These are phyloP conservation scores for Boletellus emodensis DNA, from an alignment of 768 basidiomycete species.

Conservation along the genomic window DNA sequence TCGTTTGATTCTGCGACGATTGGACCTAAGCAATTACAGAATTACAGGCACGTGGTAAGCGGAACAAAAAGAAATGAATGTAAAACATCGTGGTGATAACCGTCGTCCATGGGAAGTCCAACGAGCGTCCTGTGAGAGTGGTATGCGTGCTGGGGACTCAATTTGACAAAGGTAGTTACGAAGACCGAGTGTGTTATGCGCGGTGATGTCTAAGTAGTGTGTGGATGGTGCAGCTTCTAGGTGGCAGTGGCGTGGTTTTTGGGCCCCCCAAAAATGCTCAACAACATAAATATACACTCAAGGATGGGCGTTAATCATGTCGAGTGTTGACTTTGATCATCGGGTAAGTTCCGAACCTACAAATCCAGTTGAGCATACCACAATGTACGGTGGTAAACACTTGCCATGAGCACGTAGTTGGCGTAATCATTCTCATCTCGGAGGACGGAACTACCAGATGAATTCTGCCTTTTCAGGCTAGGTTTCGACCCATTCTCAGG, in stretches of 20 bases:
- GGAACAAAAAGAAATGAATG: not conserved
- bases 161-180: slow-evolving; percentile 10
- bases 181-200: slow-evolving; percentile 4
- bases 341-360: slow-evolving; percentile 57
- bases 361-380: slow-evolving; percentile 10
- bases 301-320: slow-evolving; percentile 8
- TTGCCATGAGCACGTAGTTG: slow-evolving; percentile 51
- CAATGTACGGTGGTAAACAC: slow-evolving; percentile 15
- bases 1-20: slow-evolving; percentile 11
- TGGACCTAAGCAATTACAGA: slow-evolving; percentile 7
- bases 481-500: slow-evolving; percentile 22
- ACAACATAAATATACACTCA: slow-evolving; percentile 7
- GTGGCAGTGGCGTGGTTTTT: slow-evolving; percentile 1
- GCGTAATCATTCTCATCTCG: slow-evolving; percentile 57
- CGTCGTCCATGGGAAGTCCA: slow-evolving; percentile 15
- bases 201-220: slow-evolving; percentile 18
- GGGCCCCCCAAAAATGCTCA: slow-evolving; percentile 2
- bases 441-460: slow-evolving; percentile 22
- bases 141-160: slow-evolving; percentile 13
- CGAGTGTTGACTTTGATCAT: slow-evolving; percentile 36
- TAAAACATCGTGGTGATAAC: slow-evolving; percentile 3
- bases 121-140: slow-evolving; percentile 15
- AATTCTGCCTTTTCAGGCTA: slow-evolving; percentile 19
- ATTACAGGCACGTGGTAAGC: slow-evolving; percentile 7
- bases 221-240: slow-evolving; percentile 1